Percentiles rank a stretch among this genome's conserved stretches.
These are phyloP conservation scores for Paradendryphiella salina DNA, from an alignment of 2,329 filamentous ascomycete genomes.

Conservation along the genomic window DNA sequence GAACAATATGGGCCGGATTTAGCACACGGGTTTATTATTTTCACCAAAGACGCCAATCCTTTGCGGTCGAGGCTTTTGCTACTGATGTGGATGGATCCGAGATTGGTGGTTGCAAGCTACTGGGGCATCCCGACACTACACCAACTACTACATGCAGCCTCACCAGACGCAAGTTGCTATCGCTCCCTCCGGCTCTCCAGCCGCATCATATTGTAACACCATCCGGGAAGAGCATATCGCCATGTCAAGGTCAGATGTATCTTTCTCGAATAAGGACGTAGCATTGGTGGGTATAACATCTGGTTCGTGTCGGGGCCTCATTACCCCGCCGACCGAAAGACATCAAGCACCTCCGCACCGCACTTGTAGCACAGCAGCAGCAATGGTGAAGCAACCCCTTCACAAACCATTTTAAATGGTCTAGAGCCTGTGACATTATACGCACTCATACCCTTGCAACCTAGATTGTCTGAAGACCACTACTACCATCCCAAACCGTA, in stretches of 20 bases:
- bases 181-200: too few relatives aligned
- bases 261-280: not conserved
- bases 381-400: not conserved
- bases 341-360: not conserved
- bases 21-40: too few relatives aligned
- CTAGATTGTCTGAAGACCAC: not conserved
- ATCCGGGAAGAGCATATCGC: not conserved
- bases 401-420: not conserved
- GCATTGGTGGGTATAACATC: not conserved
- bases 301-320: slow-evolving; percentile 1
- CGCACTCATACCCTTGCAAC: too few relatives aligned
- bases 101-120: too few relatives aligned
- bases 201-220: not conserved
- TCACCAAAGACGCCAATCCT: too few relatives aligned
- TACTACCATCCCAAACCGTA: not conserved
- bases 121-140: too few relatives aligned
- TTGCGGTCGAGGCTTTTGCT: too few relatives aligned
- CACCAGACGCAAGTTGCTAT: too few relatives aligned
- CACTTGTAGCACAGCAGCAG: not conserved
- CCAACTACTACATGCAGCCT: too few relatives aligned
- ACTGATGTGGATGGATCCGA: too few relatives aligned
- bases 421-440: too few relatives aligned
- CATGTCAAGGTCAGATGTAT: not conserved
- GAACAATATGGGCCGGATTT: not conserved
- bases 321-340: slow-evolving; percentile 10